Percentiles rank a stretch among this genome's conserved stretches.
These are phyloP conservation scores for Plasmopara muralis DNA, from an alignment of 352 stramenopile genomes.

Conservation along the genomic window DNA sequence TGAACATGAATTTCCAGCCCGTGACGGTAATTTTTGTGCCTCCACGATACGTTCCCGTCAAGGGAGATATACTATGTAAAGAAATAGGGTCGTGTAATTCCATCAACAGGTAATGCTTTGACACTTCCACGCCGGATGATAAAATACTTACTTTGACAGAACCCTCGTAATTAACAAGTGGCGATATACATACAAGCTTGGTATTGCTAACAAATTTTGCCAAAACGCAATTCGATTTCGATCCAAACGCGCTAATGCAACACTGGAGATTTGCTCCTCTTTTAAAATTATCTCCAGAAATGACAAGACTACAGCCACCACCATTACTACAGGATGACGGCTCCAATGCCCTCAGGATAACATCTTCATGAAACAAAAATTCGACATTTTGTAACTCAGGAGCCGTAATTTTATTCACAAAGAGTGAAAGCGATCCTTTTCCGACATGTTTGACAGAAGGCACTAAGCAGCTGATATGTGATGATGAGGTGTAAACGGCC, in stretches of 20 bases:
- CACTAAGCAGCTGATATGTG: constrained; percentile 18
- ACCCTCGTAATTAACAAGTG: constrained; percentile 10
- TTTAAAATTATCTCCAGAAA: constrained; percentile 31
- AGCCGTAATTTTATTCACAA: constrained; percentile 22
- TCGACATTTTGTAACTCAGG: constrained; percentile 13
- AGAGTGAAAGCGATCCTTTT: constrained; percentile 18
- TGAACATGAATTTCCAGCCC: constrained; percentile 48
- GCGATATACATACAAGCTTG: constrained; percentile 25
- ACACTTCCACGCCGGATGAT: constrained; percentile 8
- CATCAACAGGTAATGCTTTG: constrained; percentile 13
- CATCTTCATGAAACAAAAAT: constrained; percentile 31
- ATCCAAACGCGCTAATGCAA: constrained; percentile 31
- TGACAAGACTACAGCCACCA: constrained; percentile 18
- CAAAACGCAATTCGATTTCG: constrained; percentile 10
- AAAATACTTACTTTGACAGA: constrained; percentile 19
- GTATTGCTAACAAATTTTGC: constrained; percentile 32
- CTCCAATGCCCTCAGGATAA: constrained; percentile 31
- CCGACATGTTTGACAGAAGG: constrained; percentile 13
- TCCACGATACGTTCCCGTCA: constrained; percentile 24
- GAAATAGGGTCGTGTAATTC: constrained; percentile 25
- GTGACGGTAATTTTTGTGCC: constrained; percentile 36
- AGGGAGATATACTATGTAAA: constrained; percentile 25
- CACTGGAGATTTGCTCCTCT: constrained; percentile 34
- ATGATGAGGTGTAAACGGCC: constrained; percentile 19
- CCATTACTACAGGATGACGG: constrained; percentile 44